Evolutionary conservation across 1,284 basidiomycete species (phyloP).

Genomic region (Marasmius oreades): DNA sequence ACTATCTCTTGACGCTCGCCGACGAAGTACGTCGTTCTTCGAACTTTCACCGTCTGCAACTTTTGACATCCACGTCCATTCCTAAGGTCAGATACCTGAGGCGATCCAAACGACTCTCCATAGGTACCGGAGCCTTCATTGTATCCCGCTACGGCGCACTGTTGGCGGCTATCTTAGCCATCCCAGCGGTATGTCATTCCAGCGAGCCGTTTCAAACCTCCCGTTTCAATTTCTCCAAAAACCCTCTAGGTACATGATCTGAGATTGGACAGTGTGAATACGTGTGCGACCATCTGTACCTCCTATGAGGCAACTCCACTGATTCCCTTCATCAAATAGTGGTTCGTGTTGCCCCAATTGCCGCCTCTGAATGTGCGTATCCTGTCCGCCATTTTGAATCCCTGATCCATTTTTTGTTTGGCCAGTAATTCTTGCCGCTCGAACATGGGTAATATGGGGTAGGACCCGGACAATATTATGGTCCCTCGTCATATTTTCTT

Average conservation of each 20-base stretch:
- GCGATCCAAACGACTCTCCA: slow-evolving; percentile 10
- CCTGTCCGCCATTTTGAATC: background rate
- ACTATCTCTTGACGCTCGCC: slow-evolving; percentile 17
- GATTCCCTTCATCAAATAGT: slow-evolving; percentile 6
- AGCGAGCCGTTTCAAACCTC: background rate
- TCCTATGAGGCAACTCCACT: background rate
- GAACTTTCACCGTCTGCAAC: background rate
- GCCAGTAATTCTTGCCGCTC: slow-evolving; percentile 13
- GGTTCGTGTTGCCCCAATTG: slow-evolving; percentile 16
- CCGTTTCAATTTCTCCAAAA: background rate
- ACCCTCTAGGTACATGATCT: background rate
- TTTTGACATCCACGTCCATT: background rate
- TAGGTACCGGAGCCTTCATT: slow-evolving; percentile 14
- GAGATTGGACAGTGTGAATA: slow-evolving; percentile 10
- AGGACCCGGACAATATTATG: slow-evolving; percentile 9
- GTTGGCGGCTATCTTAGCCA: slow-evolving; percentile 11
- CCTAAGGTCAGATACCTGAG: slow-evolving; percentile 16
- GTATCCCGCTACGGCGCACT: slow-evolving; percentile 18
- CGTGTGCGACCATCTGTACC: slow-evolving; percentile 6
- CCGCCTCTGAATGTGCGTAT: slow-evolving; percentile 18
- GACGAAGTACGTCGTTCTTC: slow-evolving; percentile 13
- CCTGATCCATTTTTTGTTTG: background rate
- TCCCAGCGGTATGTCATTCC: slow-evolving; percentile 8
- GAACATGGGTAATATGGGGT: slow-evolving; percentile 21
- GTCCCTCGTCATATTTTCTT: slow-evolving; percentile 9